A percentile compares a stretch with the other conserved stretches of the same genome.
Conservation (phyloP, 768 basidiomycete species). For the Nidularia sp. region DNA sequence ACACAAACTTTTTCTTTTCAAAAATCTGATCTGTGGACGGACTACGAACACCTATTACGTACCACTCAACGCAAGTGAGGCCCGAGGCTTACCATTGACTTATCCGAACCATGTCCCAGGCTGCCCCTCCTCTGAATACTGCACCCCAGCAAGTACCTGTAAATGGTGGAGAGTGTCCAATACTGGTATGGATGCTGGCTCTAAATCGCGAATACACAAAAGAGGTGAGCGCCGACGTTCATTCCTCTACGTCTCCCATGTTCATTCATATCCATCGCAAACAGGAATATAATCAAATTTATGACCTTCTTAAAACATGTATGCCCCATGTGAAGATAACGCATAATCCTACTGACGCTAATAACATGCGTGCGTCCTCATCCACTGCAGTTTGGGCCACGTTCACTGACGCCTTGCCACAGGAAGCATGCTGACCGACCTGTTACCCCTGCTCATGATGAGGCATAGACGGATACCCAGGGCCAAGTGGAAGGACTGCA, state of each 20-base stretch:
- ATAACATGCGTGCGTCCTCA: constrained; percentile 59
- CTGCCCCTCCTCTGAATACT: neutral
- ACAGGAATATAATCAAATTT: constrained; percentile 74
- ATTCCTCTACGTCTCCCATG: constrained; percentile 4
- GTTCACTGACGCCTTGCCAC: constrained; percentile 2
- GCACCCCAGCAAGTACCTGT: neutral
- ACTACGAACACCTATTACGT: too few species aligned
- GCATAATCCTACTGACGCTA: constrained; percentile 53
- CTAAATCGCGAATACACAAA: constrained; percentile 69
- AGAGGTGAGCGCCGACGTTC: constrained; percentile 38
- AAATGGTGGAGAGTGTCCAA: constrained; percentile 44
- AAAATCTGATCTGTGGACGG: too few species aligned
- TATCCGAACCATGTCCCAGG: neutral
- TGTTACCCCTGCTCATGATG: constrained; percentile 84
- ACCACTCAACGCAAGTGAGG: too few species aligned
- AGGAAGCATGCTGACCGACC: constrained; percentile 66
- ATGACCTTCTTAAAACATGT: constrained; percentile 54
- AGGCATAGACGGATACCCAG: constrained; percentile 76
- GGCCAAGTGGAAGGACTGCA: constrained; percentile 66
- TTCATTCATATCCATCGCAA: constrained; percentile 4
- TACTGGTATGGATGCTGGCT: constrained; percentile 79
- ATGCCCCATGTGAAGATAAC: constrained; percentile 51
- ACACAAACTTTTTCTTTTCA: too few species aligned
- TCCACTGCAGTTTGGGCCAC: neutral
- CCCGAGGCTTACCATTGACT: too few species aligned